Percentiles rank a stretch among this genome's conserved stretches.
Evolutionary conservation across 2,329 filamentous ascomycete genomes (phyloP).

Genomic region (Penicillium decumbens): DNA sequence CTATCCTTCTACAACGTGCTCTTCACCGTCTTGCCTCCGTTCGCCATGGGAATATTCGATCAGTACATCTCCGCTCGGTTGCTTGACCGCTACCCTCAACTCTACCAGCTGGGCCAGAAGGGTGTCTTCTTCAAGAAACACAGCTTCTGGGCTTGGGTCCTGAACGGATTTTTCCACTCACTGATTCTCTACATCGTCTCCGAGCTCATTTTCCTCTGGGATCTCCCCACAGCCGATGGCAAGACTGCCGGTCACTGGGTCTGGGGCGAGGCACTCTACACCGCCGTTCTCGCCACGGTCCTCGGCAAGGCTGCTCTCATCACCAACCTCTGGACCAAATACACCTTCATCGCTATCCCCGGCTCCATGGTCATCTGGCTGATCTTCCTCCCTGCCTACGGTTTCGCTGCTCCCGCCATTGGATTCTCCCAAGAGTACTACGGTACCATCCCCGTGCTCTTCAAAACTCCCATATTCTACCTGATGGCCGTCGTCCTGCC

Average conservation of each 20-base stretch:
- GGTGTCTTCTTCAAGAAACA: slow-evolving; percentile 91
- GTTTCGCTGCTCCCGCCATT: slow-evolving; percentile 75
- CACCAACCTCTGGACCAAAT: slow-evolving; percentile 98
- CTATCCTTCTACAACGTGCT: slow-evolving; percentile 99
- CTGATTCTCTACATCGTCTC: slow-evolving; percentile 84
- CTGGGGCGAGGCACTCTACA: slow-evolving; percentile 94
- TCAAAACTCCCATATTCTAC: slow-evolving; percentile 82
- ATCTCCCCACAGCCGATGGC: slow-evolving; percentile 73
- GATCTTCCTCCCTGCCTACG: slow-evolving; percentile 82
- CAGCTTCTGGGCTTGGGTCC: slow-evolving; percentile 88
- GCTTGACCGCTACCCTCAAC: slow-evolving; percentile 89
- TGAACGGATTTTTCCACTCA: slow-evolving; percentile 93
- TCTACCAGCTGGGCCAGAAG: slow-evolving; percentile 88
- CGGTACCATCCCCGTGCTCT: slow-evolving; percentile 76
- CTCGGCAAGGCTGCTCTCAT: slow-evolving; percentile 91
- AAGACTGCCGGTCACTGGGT: slow-evolving; percentile 90
- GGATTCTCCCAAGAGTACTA: slow-evolving; percentile 77
- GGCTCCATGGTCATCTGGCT: slow-evolving; percentile 91
- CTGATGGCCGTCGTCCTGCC: slow-evolving; percentile 79
- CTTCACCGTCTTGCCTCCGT: slow-evolving; percentile 88
- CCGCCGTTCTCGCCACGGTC: slow-evolving; percentile 85
- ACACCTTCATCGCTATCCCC: slow-evolving; percentile 90
- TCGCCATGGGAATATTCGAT: slow-evolving; percentile 93
- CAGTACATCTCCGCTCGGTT: slow-evolving; percentile 94
- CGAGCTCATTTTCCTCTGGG: slow-evolving; percentile 74